Base-by-base conservation (phyloP, 257 asterid species). In the Solanum gandarillasii region DNA sequence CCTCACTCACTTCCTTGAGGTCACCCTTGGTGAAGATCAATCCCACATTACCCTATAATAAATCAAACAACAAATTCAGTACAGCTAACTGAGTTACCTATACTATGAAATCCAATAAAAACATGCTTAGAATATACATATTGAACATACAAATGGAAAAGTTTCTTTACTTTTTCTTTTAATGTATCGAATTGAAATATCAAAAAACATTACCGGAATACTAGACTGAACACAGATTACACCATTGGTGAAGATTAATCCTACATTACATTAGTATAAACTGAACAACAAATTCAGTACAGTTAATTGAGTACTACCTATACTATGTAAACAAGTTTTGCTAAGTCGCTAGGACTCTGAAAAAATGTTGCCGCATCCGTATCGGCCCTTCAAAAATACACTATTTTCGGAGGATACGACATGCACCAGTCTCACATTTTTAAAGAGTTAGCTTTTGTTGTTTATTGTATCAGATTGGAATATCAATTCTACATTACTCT, bases 21-120 rank as follows among this genome's bases (percentile, higher is more conserved):
- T 97, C 99, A 62, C 99, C 99, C 94, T 96, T 96, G 81, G 99
- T 95, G 87, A 97, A 97, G 86, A 97, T 96, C 92, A 97, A 60
- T 2, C 99, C 99, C 81, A 97, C 99, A 86, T 97, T 97, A 8
- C 99, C 99, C 99, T 97, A 23, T n/a, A 2, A 36, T 8, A 83
- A 60, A 82, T 25, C 36, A 4, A 13, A 35, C 4, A 12, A 25
- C 6, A 67, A 87, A 20, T 36, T 16, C 12, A 68, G 52, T 18
- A 81, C 86, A 43, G 4, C 0, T 41, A 9, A 16, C 18, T 35
- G 20, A 35, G 31, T 35, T 2, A 39, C 2, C 3, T 2, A 39
- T 3, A 76, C 23, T 0, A 39, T 75, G 34, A 23, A n/a, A n/a
- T 4, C 13, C 7, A 52, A 16, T 0, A n/a, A 76, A 11, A 1